Base-by-base conservation (phyloP, 1,139 yeast species). In the Taiozyma onychis region DNA sequence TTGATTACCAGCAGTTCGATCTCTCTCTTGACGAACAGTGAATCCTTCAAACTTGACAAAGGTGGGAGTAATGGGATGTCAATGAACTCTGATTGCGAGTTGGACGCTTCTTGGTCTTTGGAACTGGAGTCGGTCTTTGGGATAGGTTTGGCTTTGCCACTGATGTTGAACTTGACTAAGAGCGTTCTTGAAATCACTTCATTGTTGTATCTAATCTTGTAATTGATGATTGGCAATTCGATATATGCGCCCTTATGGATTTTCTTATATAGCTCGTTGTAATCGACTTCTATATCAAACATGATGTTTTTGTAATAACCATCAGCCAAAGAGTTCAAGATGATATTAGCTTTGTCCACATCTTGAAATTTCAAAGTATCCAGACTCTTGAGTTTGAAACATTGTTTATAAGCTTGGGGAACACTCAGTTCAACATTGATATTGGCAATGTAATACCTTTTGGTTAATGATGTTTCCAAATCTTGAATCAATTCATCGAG, bases 11-110 rank as follows among this genome's bases (percentile, higher is more conserved):
- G 50, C 26, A 69, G 51, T 51, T 73, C 76, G 5, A 70, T 65
- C 47, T 67, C 67, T 43, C 73, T 61, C 53, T 67, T 65, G 2
- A 69, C 66, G 51, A 63, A 66, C 1, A 62, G 50, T 2, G 66
- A 66, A 54, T 73, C 73, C 45, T 66, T 63, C 39, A 64, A 56
- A 1, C 73, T 64, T 2, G 74, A 66, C 22, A 71, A 54, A 10
- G 71, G 70, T 43, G 62, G 67, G 21, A 62, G 51, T 37, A 66
- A 50, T 7, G 70, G 68, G 16, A 66, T 64, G 43, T 66, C 66
- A 3, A 56, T 46, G 24, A 47, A 43, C 11, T 34, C 32, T 11
- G 13, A 3, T 22, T 24, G 11, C 11, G 30, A 46, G 16, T 41
- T 35, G 6, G 9, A 6, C 9, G 30, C 43, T 16, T 41, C 43